Evolutionary conservation across 192 early-diverging fungal genomes (phyloP).

Genomic region (Jimgerdemannia flammicorona): DNA sequence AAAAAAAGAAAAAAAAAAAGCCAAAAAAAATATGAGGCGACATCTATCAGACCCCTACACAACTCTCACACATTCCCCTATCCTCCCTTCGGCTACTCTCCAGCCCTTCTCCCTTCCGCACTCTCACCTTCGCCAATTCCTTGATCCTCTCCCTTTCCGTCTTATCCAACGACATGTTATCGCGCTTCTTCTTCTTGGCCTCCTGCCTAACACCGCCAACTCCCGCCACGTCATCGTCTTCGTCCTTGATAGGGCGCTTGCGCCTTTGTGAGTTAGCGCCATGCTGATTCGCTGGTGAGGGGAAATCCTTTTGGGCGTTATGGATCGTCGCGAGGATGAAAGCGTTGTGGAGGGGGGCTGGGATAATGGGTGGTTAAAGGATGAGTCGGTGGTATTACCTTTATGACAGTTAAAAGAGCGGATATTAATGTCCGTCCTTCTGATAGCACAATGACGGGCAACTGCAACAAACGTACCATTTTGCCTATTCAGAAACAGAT

Average conservation of each 20-base stretch:
- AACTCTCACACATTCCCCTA: no score
- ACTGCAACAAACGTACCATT: slow-evolving; percentile 27
- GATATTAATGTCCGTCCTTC: not conserved
- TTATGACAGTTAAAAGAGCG: not conserved
- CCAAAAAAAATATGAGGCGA: no score
- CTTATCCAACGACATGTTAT: slow-evolving; percentile 67
- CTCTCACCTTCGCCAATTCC: slow-evolving; percentile 48
- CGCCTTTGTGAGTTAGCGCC: slow-evolving; percentile 50
- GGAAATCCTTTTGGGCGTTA: slow-evolving; percentile 65
- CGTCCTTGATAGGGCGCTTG: slow-evolving; percentile 29
- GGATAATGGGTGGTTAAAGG: no score
- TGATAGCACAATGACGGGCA: no score
- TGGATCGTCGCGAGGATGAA: slow-evolving; percentile 78
- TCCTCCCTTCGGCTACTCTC: no score
- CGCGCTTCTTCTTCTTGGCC: slow-evolving; percentile 60
- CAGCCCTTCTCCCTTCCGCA: no score
- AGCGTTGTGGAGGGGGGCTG: slow-evolving; percentile 63
- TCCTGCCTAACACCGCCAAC: slow-evolving; percentile 28
- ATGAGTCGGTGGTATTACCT: no score
- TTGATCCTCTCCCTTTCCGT: slow-evolving; percentile 64
- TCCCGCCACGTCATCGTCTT: slow-evolving; percentile 10
- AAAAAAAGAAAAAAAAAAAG: no score
- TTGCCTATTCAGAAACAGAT: slow-evolving; percentile 52
- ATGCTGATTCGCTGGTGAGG: slow-evolving; percentile 57
- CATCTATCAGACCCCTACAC: no score